These are phyloP conservation scores for Agapanthus africanus DNA, from an alignment of 106 monocot species.

Conservation along the genomic window DNA sequence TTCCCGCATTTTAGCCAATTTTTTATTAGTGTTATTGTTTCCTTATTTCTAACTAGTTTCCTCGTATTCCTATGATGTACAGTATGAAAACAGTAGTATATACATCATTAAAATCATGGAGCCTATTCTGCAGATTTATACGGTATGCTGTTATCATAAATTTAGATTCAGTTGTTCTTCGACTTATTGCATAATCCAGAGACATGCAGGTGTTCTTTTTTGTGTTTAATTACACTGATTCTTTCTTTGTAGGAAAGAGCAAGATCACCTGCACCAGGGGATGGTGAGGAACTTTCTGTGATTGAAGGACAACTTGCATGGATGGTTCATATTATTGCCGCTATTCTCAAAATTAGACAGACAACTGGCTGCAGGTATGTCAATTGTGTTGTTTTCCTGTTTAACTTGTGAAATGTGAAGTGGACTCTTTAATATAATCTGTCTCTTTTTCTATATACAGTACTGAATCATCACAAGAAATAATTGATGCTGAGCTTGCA, in stretches of 20 bases:
- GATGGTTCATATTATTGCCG: constrained; percentile 95
- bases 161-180: neutral
- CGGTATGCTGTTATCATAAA: constrained; percentile 32
- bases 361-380: constrained; percentile 59
- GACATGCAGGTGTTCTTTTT: neutral
- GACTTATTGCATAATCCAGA: neutral
- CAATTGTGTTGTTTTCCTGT: neutral
- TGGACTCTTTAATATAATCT: neutral
- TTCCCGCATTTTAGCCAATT: too few relatives aligned
- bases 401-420: constrained; percentile 1
- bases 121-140: constrained; percentile 89
- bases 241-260: constrained; percentile 56
- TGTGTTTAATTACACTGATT: constrained; percentile 2
- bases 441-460: constrained; percentile 24
- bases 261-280: constrained; percentile 40
- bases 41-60: constrained; percentile 3
- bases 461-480: constrained; percentile 78
- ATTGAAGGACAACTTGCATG: constrained; percentile 93
- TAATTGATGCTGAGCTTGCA: constrained; percentile 97
- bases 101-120: constrained; percentile 95
- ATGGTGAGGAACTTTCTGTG: constrained; percentile 53
- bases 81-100: constrained; percentile 85
- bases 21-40: neutral
- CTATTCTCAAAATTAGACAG: constrained; percentile 85
- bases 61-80: constrained; percentile 20